phyloP scores from a whole-genome alignment of 2,329 filamentous ascomycete genomes.

The Macrophomina pseudophaseolina region DNA sequence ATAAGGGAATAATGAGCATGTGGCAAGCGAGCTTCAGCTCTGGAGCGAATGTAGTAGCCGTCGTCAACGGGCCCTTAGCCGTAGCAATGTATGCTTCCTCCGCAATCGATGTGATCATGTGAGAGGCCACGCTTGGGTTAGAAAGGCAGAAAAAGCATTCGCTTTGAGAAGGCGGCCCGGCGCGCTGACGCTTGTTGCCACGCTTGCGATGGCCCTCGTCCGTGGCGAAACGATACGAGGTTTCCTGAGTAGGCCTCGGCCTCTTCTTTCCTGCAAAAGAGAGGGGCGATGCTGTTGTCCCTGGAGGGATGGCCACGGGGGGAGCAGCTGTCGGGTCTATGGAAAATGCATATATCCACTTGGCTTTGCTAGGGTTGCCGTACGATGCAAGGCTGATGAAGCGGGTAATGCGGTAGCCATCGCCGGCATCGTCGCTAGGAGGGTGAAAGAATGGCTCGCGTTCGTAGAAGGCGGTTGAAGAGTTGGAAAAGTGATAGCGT shows the following conservation, averaged over 20 bases:
- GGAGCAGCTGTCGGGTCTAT: slow-evolving; percentile 68
- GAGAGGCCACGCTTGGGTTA: slow-evolving; percentile 79
- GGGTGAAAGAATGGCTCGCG: slow-evolving; percentile 87
- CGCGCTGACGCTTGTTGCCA: slow-evolving; percentile 46
- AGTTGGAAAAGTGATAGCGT: slow-evolving; percentile 85
- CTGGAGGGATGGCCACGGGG: slow-evolving; percentile 66
- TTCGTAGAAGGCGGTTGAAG: slow-evolving; percentile 78
- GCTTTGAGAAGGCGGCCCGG: slow-evolving; percentile 59
- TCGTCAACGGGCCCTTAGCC: slow-evolving; percentile 86
- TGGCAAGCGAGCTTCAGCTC: slow-evolving; percentile 80
- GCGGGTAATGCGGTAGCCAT: slow-evolving; percentile 71
- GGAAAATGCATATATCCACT: slow-evolving; percentile 73
- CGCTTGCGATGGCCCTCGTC: slow-evolving; percentile 43
- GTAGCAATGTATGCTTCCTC: slow-evolving; percentile 87
- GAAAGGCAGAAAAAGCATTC: slow-evolving; percentile 96
- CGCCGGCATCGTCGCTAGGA: slow-evolving; percentile 54
- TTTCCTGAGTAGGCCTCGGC: slow-evolving; percentile 38
- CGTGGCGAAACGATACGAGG: slow-evolving; percentile 42
- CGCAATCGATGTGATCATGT: slow-evolving; percentile 89
- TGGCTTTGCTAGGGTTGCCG: slow-evolving; percentile 77
- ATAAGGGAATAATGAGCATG: slow-evolving; percentile 87
- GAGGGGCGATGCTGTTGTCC: slow-evolving; percentile 79
- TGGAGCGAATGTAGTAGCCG: slow-evolving; percentile 67
- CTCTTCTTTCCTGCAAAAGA: slow-evolving; percentile 64
- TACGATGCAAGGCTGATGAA: slow-evolving; percentile 88